Evolutionary conservation across 495 filamentous ascomycete genomes (phyloP).

Genomic region (Monascus purpureus): DNA sequence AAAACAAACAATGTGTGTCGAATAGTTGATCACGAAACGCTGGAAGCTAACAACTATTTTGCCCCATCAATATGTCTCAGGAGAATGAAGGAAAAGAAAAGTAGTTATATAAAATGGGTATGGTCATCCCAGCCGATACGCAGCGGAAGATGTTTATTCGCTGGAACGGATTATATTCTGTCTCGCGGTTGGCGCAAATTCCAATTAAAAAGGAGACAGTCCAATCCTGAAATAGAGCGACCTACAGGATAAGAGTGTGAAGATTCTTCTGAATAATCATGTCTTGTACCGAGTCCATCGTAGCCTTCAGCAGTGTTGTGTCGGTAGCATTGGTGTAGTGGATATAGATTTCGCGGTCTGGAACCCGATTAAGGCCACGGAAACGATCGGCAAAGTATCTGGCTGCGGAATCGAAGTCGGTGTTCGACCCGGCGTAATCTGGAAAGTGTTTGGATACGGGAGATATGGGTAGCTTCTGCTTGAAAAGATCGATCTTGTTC

Average conservation of each 20-base stretch:
- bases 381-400: constrained; percentile 89
- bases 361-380: constrained; percentile 68
- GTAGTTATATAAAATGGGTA: too few species aligned
- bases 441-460: constrained; percentile 86
- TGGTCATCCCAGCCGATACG: too few species aligned
- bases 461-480: constrained; percentile 66
- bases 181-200: constrained; percentile 9
- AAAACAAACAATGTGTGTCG: too few species aligned
- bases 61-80: too few species aligned
- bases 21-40: too few species aligned
- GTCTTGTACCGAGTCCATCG: constrained; percentile 93
- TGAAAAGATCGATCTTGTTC: constrained; percentile 99
- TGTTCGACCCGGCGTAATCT: constrained; percentile 57
- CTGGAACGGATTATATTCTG: too few species aligned
- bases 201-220: constrained; percentile 3
- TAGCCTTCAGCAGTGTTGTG: constrained; percentile 90
- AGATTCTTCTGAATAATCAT: constrained; percentile 99
- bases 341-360: constrained; percentile 80
- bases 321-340: constrained; percentile 93
- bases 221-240: background rate
- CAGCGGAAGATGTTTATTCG: too few species aligned
- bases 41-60: too few species aligned
- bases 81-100: too few species aligned
- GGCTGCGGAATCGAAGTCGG: constrained; percentile 46
- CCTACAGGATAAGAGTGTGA: constrained; percentile 78